Evolutionary conservation across 2,329 filamentous ascomycete species (phyloP), one percentile per base, ranked within the genome.

Genomic region (Chrysoporthe austroafricana): DNA sequence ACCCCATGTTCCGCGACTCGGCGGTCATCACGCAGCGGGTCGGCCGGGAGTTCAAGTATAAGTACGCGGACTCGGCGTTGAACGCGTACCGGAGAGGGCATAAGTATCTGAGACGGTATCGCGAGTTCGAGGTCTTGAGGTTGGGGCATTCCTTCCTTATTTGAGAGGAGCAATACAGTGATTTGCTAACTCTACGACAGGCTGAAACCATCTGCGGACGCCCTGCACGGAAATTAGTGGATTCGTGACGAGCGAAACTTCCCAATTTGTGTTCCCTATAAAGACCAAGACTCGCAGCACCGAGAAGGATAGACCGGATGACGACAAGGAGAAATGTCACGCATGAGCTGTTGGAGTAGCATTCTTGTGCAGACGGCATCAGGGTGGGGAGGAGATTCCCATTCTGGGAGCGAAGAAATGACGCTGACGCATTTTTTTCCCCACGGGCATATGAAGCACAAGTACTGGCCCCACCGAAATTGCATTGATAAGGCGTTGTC

Each of bases 121-220:
- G 86, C 67, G 88, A 92, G 70, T 97, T 96, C 77, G 95, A 98
- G 78, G 79, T 93, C 62, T 81, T 97, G 43, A 89, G 86, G 91
- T 92, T 3, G 60, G 26, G 21, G 13, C 34, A 18, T n/a, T n/a
- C 13, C 11, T 16, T 54, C 7, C 6, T 5, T 54, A 21, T 6
- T 14, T 18, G 21, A 46, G 39, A 7, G n/a, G 3, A 32, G 16
- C 42, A 8, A 26, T 5, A 9, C 3, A 32, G 36, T 52, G 43
- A 66, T 21, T 8, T 14, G 13, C 14, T 62, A 13, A 26, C 8
- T 9, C 6, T 14, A n/a, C 3, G 32, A 58, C 58, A 67, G 68
- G 50, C 44, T 67, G 44, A 67, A 57, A 60, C 68, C 68, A 3
- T 44, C 52, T 13, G 42, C 48, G 32, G 52, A 46, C 3, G 46